Conservation (phyloP, 2,329 filamentous ascomycete genomes). For the Diaporthe capsici region DNA sequence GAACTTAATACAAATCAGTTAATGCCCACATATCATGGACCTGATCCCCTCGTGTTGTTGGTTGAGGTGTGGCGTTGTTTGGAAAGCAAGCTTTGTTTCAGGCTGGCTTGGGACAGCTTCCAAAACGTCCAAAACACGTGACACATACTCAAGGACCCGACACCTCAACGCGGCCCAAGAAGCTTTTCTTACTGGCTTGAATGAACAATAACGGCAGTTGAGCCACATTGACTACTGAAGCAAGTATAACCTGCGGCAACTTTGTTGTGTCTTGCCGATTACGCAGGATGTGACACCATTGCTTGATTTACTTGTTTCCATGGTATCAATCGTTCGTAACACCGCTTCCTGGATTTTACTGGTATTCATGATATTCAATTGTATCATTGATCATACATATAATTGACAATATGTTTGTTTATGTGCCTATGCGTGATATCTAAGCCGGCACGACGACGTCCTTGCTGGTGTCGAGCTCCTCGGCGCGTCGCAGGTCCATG, state of each 20-base stretch:
- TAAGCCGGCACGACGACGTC: constrained; percentile 57
- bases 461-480: constrained; percentile 74
- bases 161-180: not conserved
- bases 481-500: constrained; percentile 78
- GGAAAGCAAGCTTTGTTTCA: not conserved
- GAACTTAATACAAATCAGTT: constrained; percentile 45
- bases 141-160: not conserved
- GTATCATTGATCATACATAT: not conserved
- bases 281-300: not conserved
- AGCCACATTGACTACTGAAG: not conserved
- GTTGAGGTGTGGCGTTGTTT: not conserved
- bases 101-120: not conserved
- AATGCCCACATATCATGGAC: constrained; percentile 10
- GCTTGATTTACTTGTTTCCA: not conserved
- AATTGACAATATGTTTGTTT: not conserved
- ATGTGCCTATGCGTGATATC: not conserved
- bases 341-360: not conserved
- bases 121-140: not conserved
- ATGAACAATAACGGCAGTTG: not conserved
- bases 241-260: not conserved
- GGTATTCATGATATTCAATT: not conserved
- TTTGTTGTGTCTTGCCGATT: not conserved
- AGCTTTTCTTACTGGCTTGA: not conserved
- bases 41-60: not conserved
- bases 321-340: no score